phyloP scores from a whole-genome alignment of 1,284 basidiomycete genomes.

The Boletus mariae region DNA sequence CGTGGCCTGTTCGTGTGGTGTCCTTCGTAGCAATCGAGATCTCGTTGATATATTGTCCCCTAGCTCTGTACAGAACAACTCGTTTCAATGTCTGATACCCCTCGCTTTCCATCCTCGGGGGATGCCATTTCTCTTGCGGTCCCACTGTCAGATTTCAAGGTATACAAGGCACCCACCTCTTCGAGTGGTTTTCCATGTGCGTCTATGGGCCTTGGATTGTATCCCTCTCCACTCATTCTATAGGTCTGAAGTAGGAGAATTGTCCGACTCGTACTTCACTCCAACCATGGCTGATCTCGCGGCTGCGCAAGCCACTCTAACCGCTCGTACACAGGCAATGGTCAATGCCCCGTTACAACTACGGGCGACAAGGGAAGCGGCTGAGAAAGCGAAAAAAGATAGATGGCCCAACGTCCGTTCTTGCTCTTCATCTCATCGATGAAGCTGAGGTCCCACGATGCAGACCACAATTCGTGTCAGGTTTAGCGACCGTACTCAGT shows the following conservation, averaged over 20 bases:
- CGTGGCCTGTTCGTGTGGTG: slow-evolving; percentile 12
- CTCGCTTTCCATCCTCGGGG: slow-evolving; percentile 3
- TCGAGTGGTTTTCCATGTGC: slow-evolving; percentile 18
- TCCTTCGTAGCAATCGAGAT: slow-evolving; percentile 12
- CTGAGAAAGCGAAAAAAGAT: slow-evolving; percentile 56
- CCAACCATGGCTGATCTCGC: slow-evolving; percentile 75
- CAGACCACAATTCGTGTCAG: slow-evolving; percentile 80
- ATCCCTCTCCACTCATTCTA: slow-evolving; percentile 6
- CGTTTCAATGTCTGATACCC: slow-evolving; percentile 29
- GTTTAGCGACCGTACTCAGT: slow-evolving; percentile 76
- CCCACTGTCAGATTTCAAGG: slow-evolving; percentile 38
- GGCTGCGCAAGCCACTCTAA: slow-evolving; percentile 60
- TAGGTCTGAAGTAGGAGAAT: slow-evolving; percentile 32
- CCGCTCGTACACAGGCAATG: slow-evolving; percentile 63
- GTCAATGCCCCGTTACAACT: slow-evolving; percentile 75
- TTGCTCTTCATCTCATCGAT: neutral
- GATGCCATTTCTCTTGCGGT: neutral
- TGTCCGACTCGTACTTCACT: slow-evolving; percentile 72
- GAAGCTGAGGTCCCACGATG: slow-evolving; percentile 9
- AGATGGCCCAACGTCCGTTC: slow-evolving; percentile 68
- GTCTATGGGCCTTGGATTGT: slow-evolving; percentile 19
- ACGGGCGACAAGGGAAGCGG: slow-evolving; percentile 62
- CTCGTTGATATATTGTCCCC: slow-evolving; percentile 15
- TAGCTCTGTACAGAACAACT: slow-evolving; percentile 16
- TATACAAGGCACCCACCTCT: slow-evolving; percentile 43